Evolutionary conservation across 2,329 filamentous ascomycete species (phyloP).

Genomic region (Xylariaceae sp.): DNA sequence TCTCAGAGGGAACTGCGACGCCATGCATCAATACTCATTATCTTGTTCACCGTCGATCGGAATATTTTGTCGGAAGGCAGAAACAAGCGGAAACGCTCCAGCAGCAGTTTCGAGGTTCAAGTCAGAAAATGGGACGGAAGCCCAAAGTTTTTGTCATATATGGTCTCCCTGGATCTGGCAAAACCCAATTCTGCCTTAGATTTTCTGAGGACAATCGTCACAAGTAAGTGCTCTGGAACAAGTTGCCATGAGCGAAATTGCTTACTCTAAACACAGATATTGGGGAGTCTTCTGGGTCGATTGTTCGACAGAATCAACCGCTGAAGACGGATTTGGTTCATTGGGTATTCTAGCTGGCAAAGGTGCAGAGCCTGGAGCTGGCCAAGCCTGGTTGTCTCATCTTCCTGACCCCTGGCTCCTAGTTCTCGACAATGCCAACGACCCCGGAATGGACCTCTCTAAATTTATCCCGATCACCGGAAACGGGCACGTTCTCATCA

Average conservation of each 20-base stretch:
- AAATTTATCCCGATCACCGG: conserved; percentile 15
- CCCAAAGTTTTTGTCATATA: conserved; percentile 23
- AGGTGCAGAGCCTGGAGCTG: conserved; percentile 14
- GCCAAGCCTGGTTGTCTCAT: conserved; percentile 20
- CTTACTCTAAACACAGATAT: conserved; percentile 8
- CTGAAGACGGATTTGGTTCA: conserved; percentile 15
- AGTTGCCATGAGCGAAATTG: background rate
- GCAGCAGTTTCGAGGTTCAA: background rate
- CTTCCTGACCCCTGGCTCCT: conserved; percentile 20
- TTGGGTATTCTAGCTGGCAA: conserved; percentile 16
- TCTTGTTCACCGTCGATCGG: conserved; percentile 18
- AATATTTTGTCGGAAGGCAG: conserved; percentile 17
- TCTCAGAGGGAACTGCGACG: background rate
- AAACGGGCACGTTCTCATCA: conserved; percentile 19
- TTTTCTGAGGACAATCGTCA: conserved; percentile 17
- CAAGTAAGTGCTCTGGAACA: conserved; percentile 2
- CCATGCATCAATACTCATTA: conserved; percentile 16
- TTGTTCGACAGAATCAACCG: conserved; percentile 20
- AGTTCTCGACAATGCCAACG: conserved; percentile 22
- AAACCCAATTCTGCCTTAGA: conserved; percentile 20
- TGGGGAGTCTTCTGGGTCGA: conserved; percentile 24
- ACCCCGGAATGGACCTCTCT: conserved; percentile 19
- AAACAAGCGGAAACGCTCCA: conserved; percentile 3
- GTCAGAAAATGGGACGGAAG: conserved; percentile 2
- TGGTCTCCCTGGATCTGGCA: conserved; percentile 17